These are phyloP conservation scores for Colletotrichum eleusines DNA, from an alignment of 2,329 filamentous ascomycete genomes.

Conservation along the genomic window DNA sequence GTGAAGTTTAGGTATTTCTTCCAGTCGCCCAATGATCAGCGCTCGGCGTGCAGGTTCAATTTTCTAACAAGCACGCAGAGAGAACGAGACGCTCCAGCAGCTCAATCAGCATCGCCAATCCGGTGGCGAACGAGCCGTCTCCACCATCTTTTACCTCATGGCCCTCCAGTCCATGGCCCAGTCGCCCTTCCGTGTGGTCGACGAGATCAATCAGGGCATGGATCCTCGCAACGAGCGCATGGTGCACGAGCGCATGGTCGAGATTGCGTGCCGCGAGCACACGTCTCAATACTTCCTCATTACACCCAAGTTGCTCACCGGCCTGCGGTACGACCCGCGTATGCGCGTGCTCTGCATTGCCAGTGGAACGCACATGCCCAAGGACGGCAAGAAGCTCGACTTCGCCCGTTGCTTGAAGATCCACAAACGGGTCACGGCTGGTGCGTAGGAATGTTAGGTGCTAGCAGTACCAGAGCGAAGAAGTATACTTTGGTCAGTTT, in stretches of 20 bases:
- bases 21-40: background rate
- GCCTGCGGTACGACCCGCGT: conserved; percentile 85
- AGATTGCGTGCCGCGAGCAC: conserved; percentile 90
- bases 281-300: conserved; percentile 94
- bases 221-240: conserved; percentile 98
- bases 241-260: conserved; percentile 97
- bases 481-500: background rate
- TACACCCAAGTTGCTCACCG: conserved; percentile 92
- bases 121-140: conserved; percentile 94
- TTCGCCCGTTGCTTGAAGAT: conserved; percentile 60
- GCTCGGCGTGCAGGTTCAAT: background rate
- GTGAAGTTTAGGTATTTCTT: conserved; percentile 87
- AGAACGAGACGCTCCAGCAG: conserved; percentile 84
- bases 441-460: conserved; percentile 42
- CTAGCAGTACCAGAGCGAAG: background rate
- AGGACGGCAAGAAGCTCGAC: conserved; percentile 64
- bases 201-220: conserved; percentile 99
- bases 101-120: conserved; percentile 95
- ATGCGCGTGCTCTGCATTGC: conserved; percentile 97
- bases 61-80: conserved; percentile 58
- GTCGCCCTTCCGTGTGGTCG: conserved; percentile 96
- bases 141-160: conserved; percentile 99
- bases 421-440: conserved; percentile 55
- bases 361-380: conserved; percentile 81
- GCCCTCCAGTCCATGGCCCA: conserved; percentile 93